A percentile compares a stretch with the other conserved stretches of the same genome.
Conservation (phyloP, 495 filamentous ascomycete species). For the Penicillium coffeae region DNA sequence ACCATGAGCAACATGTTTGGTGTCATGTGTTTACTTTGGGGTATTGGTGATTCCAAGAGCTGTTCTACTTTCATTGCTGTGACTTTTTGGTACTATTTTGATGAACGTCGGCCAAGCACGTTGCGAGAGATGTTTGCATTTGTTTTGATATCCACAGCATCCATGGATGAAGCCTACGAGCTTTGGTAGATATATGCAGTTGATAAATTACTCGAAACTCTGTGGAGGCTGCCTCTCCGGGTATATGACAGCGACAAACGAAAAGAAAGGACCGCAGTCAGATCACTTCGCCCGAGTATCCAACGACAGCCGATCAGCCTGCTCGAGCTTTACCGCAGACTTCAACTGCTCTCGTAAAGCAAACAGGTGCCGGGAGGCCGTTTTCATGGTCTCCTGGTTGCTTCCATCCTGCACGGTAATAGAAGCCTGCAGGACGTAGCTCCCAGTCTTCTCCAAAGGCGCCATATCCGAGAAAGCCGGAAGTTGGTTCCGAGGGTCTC, state of each 20-base stretch:
- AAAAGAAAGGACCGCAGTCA: not conserved
- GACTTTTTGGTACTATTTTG: not conserved
- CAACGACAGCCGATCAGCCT: constrained; percentile 59
- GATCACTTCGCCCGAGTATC: constrained; percentile 60
- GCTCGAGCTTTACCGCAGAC: constrained; percentile 60
- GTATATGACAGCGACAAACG: constrained; percentile 19
- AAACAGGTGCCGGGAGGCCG: constrained; percentile 56
- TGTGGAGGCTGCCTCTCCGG: constrained; percentile 24
- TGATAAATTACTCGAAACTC: not conserved
- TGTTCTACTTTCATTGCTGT: not conserved
- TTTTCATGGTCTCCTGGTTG: constrained; percentile 52
- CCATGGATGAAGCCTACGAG: too few species aligned
- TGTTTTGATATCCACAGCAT: too few species aligned
- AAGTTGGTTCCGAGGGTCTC: constrained; percentile 28
- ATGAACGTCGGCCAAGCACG: too few species aligned
- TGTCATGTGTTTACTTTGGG: not conserved
- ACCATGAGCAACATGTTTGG: not conserved
- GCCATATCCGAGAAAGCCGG: constrained; percentile 33
- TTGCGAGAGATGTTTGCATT: too few species aligned
- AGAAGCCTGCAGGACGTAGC: constrained; percentile 49
- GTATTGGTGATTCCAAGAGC: too few species aligned
- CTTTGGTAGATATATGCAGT: too few species aligned
- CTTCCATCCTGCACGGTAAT: constrained; percentile 48
- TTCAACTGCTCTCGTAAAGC: constrained; percentile 58
- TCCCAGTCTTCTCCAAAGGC: constrained; percentile 43